Base-by-base conservation (phyloP, 495 filamentous ascomycete genomes). In the Glutinoglossum americanum region DNA sequence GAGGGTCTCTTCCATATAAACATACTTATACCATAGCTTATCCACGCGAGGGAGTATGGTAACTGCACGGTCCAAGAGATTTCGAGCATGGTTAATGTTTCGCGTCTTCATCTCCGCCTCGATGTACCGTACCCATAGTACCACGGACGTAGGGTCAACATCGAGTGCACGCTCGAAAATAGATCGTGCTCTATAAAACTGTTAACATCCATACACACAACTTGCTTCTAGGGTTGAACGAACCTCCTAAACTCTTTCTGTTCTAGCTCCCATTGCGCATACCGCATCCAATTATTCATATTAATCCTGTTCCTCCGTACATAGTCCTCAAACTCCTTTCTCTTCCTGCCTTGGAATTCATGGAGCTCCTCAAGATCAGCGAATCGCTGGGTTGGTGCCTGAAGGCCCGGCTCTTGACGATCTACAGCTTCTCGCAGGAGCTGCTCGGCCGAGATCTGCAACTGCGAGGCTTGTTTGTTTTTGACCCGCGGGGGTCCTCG, bases 21-120 rank as follows among this genome's bases (percentile, higher is more conserved):
- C 87, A 76, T 95, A 97, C 67, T 96, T 95, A 70, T 90, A 97
- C 92, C 92, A 98, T 55, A 98, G 73, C 72, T 96, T 96, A 67
- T 95, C 85, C 28, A 96, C 77, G 37, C 92, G 74, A 33, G 92
- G 92, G 33, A 96, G 73, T 57, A 92, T 87, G 0, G 89, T 92
- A 53, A 98, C 87, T 37, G 93, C 93, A 53, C 92, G 86, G 66
- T 98, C 92, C 32, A 97, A 76, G 44, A 98, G 70, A 65, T 98
- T 98, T 57, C 92, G 75, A 33, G 92, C 89, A 77, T 97, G 92
- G 66, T 95, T 96, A 73, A 98, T 96, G 67, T 96, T 96, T 56
- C 89, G 74, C 51, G 78, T 87, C 69, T 90, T 93, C 85, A 98
- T 94, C 76, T 98, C 92, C 51, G 87, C 80, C 71, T 98, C 90